phyloP scores from a whole-genome alignment of 345 rosid species.

The Euclidium syriacum region DNA sequence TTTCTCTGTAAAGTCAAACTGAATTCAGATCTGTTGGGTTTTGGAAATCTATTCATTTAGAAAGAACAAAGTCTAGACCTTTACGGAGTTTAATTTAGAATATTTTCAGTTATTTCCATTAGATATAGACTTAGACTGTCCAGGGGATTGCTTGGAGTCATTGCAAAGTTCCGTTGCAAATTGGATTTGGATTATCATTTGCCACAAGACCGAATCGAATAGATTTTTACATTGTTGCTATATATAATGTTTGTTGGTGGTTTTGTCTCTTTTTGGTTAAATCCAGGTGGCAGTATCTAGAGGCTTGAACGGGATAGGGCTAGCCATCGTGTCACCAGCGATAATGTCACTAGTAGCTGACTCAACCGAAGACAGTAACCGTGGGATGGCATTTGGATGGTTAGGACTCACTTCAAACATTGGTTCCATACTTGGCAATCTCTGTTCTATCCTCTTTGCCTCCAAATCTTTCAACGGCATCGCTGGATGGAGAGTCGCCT shows the following conservation, averaged over 20 bases:
- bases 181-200: background rate
- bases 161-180: background rate
- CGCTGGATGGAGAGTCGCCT: slow-evolving; percentile 76
- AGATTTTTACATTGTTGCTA: background rate
- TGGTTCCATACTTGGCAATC: slow-evolving; percentile 57
- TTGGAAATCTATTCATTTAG: background rate
- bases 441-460: slow-evolving; percentile 56
- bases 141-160: background rate
- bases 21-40: slow-evolving; percentile 8
- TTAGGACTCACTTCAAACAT: slow-evolving; percentile 51
- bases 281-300: slow-evolving; percentile 60
- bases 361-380: slow-evolving; percentile 69
- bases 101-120: background rate
- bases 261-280: background rate
- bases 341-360: slow-evolving; percentile 68
- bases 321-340: slow-evolving; percentile 57
- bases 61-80: slow-evolving; percentile 7
- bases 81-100: background rate
- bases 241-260: background rate
- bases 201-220: background rate
- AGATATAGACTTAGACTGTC: background rate
- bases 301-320: slow-evolving; percentile 68
- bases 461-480: slow-evolving; percentile 62
- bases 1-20: background rate
- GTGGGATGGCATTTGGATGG: slow-evolving; percentile 83